These are phyloP conservation scores for Rhododendron molle DNA, from an alignment of 148 eudicot genomes.

Conservation along the genomic window DNA sequence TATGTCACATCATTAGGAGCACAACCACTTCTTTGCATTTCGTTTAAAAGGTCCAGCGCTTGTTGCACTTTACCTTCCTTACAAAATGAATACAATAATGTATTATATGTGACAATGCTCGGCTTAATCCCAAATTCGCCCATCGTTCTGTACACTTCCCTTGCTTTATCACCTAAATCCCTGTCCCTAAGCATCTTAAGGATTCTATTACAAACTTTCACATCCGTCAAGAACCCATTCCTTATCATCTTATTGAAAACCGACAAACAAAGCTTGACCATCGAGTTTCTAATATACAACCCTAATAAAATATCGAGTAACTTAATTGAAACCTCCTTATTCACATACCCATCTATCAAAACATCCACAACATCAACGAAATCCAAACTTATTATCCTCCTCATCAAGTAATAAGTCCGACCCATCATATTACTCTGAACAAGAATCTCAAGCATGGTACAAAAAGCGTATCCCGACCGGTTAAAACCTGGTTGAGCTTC, in stretches of 20 bases:
- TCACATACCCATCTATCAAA: constrained; percentile 40
- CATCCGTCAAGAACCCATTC: constrained; percentile 43
- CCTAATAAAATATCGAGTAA: constrained; percentile 41
- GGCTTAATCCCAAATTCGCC: constrained; percentile 37
- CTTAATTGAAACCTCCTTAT: constrained; percentile 26
- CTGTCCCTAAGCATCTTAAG: constrained; percentile 47
- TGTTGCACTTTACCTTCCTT: constrained; percentile 40
- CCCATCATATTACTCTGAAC: constrained; percentile 29
- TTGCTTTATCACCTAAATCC: constrained; percentile 26
- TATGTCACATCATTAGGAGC: constrained; percentile 48
- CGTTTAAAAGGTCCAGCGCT: constrained; percentile 34
- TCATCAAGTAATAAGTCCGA: constrained; percentile 40
- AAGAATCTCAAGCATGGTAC: constrained; percentile 44
- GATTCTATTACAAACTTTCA: constrained; percentile 55
- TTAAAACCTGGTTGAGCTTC: constrained; percentile 39
- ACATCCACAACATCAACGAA: constrained; percentile 34
- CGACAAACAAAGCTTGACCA: constrained; percentile 31
- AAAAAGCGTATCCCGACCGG: constrained; percentile 28
- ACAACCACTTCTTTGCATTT: constrained; percentile 46
- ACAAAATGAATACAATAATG: constrained; percentile 49
- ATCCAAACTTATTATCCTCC: constrained; percentile 30
- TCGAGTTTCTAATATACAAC: constrained; percentile 29
- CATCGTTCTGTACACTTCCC: constrained; percentile 43
- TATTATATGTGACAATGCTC: constrained; percentile 46
- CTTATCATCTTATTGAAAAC: constrained; percentile 48